Percentiles rank a stretch among this genome's conserved stretches.
Conservation (phyloP, 805 yeast species). For the Suhomyces xylopsoci region DNA sequence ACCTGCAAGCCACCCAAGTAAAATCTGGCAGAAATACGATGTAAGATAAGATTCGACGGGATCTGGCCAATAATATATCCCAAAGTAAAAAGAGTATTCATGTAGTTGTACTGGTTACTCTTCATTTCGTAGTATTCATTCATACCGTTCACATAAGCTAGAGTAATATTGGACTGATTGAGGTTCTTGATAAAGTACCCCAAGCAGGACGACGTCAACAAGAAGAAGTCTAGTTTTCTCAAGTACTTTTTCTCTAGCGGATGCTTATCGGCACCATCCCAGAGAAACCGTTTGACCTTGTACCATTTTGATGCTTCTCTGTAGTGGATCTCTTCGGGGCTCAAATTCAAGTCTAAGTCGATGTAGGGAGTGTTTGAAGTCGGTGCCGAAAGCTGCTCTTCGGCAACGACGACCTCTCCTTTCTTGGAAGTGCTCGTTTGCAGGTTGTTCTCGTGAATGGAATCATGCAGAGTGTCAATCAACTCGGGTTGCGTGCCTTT, state of each 20-base stretch:
- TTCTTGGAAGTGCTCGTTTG: neutral
- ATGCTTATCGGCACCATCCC: conserved; percentile 40
- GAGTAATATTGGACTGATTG: conserved; percentile 40
- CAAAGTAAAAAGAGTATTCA: conserved; percentile 45
- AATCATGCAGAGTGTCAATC: neutral
- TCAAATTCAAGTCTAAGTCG: conserved; percentile 17
- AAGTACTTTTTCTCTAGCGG: conserved; percentile 34
- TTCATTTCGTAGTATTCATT: conserved; percentile 40
- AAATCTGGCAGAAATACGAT: conserved; percentile 40
- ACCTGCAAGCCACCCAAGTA: conserved; percentile 45
- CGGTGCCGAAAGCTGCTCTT: neutral
- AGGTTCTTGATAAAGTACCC: conserved; percentile 48
- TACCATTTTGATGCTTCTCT: conserved; percentile 20
- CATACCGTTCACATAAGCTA: conserved; percentile 49
- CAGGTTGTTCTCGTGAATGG: no score
- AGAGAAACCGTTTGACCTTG: conserved; percentile 23
- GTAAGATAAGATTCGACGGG: conserved; percentile 45
- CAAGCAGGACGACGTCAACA: conserved; percentile 42
- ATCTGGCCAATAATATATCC: conserved; percentile 53
- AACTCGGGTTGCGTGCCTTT: neutral
- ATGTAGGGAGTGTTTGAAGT: conserved; percentile 13
- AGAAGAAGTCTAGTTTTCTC: conserved; percentile 31
- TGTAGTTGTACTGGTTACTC: conserved; percentile 43
- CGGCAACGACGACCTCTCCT: neutral
- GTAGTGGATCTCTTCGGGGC: conserved; percentile 17